Conservation (phyloP, 305 asterid genomes). For the Euphrasia arctica region DNA sequence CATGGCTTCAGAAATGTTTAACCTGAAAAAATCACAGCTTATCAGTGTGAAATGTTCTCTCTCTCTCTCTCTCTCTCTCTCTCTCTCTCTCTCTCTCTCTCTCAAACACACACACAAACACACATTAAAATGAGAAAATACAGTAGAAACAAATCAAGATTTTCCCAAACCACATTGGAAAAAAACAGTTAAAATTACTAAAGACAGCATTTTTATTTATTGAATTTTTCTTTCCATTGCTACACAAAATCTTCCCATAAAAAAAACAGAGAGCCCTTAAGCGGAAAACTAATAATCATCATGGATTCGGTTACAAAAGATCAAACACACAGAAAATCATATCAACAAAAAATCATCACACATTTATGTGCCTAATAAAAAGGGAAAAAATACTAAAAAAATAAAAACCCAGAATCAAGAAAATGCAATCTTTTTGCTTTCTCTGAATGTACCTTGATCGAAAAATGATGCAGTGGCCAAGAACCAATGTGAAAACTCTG, state of each 20-base stretch:
- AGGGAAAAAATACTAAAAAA: not conserved
- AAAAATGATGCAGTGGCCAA: conserved; percentile 18
- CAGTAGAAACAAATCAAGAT: conserved; percentile 18
- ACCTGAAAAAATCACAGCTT: conserved; percentile 1
- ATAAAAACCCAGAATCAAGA: not conserved
- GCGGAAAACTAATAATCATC: conserved; percentile 8
- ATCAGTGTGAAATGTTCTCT: not conserved
- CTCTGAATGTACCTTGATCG: conserved; percentile 28
- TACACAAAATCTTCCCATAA: conserved; percentile 2
- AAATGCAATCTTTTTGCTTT: not conserved
- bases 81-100: not conserved
- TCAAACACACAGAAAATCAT: not conserved
- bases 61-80: not conserved
- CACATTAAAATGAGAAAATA: conserved; percentile 15
- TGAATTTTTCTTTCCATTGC: not conserved
- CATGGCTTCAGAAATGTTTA: conserved; percentile 37
- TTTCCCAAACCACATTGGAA: not conserved
- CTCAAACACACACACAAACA: not conserved
- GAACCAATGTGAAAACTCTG: not conserved
- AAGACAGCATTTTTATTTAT: conserved; percentile 4
- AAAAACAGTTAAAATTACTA: conserved; percentile 16
- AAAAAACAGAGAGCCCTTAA: conserved; percentile 5
- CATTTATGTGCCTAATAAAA: not conserved
- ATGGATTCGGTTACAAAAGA: conserved; percentile 9
- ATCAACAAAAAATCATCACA: conserved; percentile 33